Evolutionary conservation across 163 green algal species (phyloP).

Genomic region (Scenedesmus sp.): DNA sequence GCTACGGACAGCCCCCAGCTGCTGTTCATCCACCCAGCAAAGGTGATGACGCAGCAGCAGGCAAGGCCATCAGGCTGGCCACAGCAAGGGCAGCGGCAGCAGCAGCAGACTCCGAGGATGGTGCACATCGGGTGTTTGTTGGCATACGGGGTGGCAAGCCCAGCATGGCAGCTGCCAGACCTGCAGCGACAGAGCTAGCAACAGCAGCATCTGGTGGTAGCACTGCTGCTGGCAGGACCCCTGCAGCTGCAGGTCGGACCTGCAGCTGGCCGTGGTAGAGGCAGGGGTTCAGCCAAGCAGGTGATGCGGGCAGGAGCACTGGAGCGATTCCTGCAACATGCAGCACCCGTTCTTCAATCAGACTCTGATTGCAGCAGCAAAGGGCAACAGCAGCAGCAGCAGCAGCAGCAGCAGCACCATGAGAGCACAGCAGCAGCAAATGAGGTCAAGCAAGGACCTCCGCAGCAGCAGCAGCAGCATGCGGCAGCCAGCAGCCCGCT

Average conservation of each 20-base stretch:
- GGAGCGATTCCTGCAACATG: conserved; percentile 22
- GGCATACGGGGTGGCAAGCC: not conserved
- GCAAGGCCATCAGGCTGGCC: not conserved
- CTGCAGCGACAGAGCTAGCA: not conserved
- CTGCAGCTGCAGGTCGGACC: not conserved
- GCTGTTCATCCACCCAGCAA: not conserved
- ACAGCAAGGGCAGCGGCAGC: conserved; percentile 41
- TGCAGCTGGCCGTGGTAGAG: not conserved
- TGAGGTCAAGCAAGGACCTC: not conserved
- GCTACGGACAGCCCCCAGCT: conserved; percentile 5
- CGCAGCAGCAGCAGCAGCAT: not conserved
- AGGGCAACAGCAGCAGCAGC: not conserved
- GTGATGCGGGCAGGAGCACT: conserved; percentile 40
- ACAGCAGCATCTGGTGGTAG: not conserved
- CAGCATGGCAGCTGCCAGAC: not conserved
- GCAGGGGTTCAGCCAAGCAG: not conserved
- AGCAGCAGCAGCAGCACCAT: conserved; percentile 37
- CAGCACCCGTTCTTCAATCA: not conserved
- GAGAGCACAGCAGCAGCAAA: not conserved
- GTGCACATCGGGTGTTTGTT: not conserved
- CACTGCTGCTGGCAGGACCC: conserved; percentile 24
- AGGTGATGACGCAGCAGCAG: conserved; percentile 3
- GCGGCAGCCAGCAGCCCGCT: not conserved
- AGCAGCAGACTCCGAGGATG: conserved; percentile 38
- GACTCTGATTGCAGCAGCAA: not conserved